Conservation (phyloP, 352 stramenopile genomes). For the Phytophthora lateralis region DNA sequence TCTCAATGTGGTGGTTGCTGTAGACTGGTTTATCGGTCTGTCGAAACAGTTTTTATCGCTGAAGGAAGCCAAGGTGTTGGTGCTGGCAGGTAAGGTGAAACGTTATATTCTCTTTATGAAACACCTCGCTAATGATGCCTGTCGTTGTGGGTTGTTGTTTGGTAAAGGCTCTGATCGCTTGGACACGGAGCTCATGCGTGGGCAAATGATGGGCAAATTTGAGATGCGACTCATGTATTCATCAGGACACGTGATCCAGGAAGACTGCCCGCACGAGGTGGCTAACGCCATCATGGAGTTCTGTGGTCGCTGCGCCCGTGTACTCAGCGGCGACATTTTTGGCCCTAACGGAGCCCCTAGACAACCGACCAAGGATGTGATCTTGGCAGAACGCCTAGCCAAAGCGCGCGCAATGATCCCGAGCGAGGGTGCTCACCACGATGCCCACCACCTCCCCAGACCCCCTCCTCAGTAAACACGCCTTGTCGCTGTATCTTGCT, state of each 20-base stretch:
- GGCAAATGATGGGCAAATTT: constrained; percentile 93
- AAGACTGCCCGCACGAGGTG: constrained; percentile 83
- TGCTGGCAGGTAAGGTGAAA: constrained; percentile 63
- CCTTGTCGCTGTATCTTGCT: constrained; percentile 19
- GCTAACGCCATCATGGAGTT: constrained; percentile 74
- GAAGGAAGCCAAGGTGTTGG: constrained; percentile 79
- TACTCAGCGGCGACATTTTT: constrained; percentile 44
- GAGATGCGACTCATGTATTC: constrained; percentile 87
- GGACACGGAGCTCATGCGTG: constrained; percentile 87
- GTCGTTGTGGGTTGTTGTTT: constrained; percentile 2
- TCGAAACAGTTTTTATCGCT: constrained; percentile 87
- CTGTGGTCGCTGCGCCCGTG: constrained; percentile 52
- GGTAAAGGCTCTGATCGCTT: constrained; percentile 71
- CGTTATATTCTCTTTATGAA: neutral
- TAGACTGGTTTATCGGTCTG: constrained; percentile 86
- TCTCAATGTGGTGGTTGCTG: constrained; percentile 3
- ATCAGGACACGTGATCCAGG: constrained; percentile 89
- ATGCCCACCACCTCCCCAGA: constrained; percentile 14
- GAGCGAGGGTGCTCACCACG: constrained; percentile 31
- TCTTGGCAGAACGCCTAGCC: constrained; percentile 57
- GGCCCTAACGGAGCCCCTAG: constrained; percentile 29
- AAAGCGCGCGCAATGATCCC: constrained; percentile 69
- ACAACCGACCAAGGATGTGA: constrained; percentile 38
- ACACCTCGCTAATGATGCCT: neutral
- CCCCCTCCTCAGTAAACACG: constrained; percentile 15